Conservation (phyloP, 306 rosid genomes). For the Vigna radiata region DNA sequence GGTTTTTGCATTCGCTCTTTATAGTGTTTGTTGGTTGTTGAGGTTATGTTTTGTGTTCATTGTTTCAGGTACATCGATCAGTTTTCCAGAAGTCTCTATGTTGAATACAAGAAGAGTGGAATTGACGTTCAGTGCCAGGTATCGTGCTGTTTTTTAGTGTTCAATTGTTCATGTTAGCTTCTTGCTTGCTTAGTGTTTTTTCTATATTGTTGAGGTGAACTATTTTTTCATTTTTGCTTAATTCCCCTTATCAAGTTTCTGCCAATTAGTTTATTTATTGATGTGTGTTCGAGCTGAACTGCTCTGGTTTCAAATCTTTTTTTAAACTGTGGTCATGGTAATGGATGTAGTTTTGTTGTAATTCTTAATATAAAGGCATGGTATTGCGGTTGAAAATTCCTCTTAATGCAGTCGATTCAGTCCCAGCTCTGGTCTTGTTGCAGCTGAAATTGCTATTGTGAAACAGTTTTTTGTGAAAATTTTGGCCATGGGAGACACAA, state of each 20-base stretch:
- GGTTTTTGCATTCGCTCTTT: neutral
- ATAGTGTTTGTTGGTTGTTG: neutral
- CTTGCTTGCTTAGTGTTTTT: neutral
- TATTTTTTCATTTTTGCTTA: neutral
- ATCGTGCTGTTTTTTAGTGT: slow-evolving; percentile 41
- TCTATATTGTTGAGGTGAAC: neutral
- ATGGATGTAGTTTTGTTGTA: neutral
- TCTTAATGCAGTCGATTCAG: neutral
- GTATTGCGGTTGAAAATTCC: neutral
- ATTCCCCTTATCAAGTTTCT: neutral
- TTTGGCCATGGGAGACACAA: neutral
- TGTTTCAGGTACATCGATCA: slow-evolving; percentile 87
- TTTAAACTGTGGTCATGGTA: neutral
- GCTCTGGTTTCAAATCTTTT: neutral
- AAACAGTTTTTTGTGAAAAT: neutral
- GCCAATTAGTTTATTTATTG: neutral
- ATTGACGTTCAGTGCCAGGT: slow-evolving; percentile 99
- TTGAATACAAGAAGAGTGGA: slow-evolving; percentile 94
- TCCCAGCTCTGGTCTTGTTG: neutral
- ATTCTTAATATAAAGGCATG: neutral
- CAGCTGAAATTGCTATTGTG: neutral
- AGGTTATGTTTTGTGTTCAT: slow-evolving; percentile 7
- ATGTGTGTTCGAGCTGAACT: neutral
- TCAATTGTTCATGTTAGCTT: neutral
- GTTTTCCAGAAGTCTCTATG: slow-evolving; percentile 88